Percentiles rank a stretch among this genome's conserved stretches.
These are phyloP conservation scores for Plasmodium cynomolgi DNA, from an alignment of 169 alveolate genomes.

Conservation along the genomic window DNA sequence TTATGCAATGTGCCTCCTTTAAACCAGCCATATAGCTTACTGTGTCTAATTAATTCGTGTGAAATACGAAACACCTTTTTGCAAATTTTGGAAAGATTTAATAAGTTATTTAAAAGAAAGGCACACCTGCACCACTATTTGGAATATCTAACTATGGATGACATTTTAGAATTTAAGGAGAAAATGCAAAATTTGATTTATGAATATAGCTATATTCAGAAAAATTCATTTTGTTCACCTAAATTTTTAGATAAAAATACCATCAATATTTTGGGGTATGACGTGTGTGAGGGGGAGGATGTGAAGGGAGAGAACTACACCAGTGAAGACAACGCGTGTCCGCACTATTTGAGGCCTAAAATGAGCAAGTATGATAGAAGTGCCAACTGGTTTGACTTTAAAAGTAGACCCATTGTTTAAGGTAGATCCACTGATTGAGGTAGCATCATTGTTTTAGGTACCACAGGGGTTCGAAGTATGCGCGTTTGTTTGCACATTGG, in stretches of 20 bases:
- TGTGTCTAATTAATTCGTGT: slow-evolving; percentile 91
- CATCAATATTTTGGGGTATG: slow-evolving; percentile 51
- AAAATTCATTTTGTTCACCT: slow-evolving; percentile 64
- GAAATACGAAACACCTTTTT: slow-evolving; percentile 86
- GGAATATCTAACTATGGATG: slow-evolving; percentile 79
- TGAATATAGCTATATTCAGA: slow-evolving; percentile 71
- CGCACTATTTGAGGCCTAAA: slow-evolving; percentile 41
- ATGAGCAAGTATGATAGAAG: slow-evolving; percentile 6
- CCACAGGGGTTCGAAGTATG: neutral
- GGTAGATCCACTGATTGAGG: slow-evolving; percentile 15
- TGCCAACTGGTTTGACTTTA: slow-evolving; percentile 64
- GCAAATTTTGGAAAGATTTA: slow-evolving; percentile 85
- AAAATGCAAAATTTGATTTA: slow-evolving; percentile 80
- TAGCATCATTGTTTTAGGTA: slow-evolving; percentile 18
- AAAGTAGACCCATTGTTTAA: slow-evolving; percentile 59
- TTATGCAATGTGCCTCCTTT: slow-evolving; percentile 91
- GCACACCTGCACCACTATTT: slow-evolving; percentile 93
- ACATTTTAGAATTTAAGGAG: slow-evolving; percentile 81
- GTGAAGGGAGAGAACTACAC: neutral
- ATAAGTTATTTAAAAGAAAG: slow-evolving; percentile 89
- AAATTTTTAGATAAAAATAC: slow-evolving; percentile 63
- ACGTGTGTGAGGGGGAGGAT: slow-evolving; percentile 48
- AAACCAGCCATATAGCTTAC: slow-evolving; percentile 88
- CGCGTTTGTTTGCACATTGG: neutral
- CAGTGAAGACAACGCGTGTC: slow-evolving; percentile 4